A percentile compares a stretch with the other conserved stretches of the same genome.
Conservation (phyloP, 176 grass and related monocot genomes). For the Neostapfia colusana region DNA sequence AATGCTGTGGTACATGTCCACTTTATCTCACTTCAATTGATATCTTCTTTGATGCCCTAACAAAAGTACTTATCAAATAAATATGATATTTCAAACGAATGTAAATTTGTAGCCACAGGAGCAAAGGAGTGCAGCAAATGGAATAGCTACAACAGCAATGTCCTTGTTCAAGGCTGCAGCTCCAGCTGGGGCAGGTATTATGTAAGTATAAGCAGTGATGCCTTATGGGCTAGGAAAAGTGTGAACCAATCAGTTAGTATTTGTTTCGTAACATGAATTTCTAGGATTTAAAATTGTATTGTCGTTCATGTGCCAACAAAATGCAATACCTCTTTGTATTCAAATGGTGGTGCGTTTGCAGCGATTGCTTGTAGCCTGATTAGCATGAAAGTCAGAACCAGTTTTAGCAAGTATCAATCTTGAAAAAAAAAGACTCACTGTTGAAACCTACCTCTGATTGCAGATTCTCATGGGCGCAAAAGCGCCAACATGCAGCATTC, state of each 20-base stretch:
- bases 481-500: slow-evolving; percentile 50
- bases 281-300: too few species aligned
- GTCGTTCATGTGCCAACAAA: too few species aligned
- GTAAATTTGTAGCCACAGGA: neutral
- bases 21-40: slow-evolving; percentile 10
- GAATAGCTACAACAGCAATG: neutral
- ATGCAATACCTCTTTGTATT: too few species aligned
- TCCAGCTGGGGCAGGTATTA: neutral
- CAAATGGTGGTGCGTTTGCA: too few species aligned
- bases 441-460: slow-evolving; percentile 6
- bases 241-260: too few species aligned
- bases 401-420: too few species aligned
- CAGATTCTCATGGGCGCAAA: slow-evolving; percentile 76
- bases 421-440: neutral
- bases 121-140: neutral
- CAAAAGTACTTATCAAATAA: too few species aligned
- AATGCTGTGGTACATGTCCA: slow-evolving; percentile 65
- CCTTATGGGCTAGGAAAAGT: too few species aligned
- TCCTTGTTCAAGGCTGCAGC: neutral
- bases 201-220: neutral
- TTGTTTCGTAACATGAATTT: too few species aligned
- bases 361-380: neutral
- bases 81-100: too few species aligned
- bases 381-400: too few species aligned
- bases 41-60: too few species aligned